Evolutionary conservation across 2,329 filamentous ascomycete genomes (phyloP), one percentile per base, ranked within the genome.

Genomic region (Scedosporium boydii): DNA sequence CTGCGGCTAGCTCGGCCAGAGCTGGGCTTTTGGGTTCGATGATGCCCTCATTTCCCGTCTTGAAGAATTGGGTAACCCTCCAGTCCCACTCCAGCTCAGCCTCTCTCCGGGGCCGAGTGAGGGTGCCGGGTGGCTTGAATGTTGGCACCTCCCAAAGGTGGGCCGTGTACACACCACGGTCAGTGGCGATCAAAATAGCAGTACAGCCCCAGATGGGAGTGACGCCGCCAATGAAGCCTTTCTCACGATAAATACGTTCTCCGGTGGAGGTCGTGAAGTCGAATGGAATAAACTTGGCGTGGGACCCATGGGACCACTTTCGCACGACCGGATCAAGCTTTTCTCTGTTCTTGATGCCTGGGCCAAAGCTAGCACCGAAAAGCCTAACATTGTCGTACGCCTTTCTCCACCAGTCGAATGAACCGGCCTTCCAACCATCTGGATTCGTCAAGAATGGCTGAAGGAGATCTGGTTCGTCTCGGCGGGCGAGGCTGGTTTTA

Each of bases 131-230:
- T 18, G 6, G 4, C 48, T 29, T 27, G 51, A 62, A 62, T 12
- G 60, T 57, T 3, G 60, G 60, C 3, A 55, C 34, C 18, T 62
- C 60, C 60, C 60, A 62, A 12, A 62, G 27, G 34, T 58, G 60
- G 21, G 60, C 60, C 6, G 38, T 58, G 26, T 62, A 62, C 3
- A 57, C 53, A 12, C 60, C 60, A 4, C 21, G 26, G 34, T 62
- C 41, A 3, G 48, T 38, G 2, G 29, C 60, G 29, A 62, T 34
- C 29, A 62, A n/a, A 23, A 62, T 34, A 16, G 23, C 48, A 6
- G 51, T 62, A 23, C 60, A 62, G 34, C 60, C 60, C 29, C 34
- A 62, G 29, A 62, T 42, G 26, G 60, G 60, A 4, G 38, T 44
- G 18, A 58, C 41, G 10, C 60, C 60, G 10, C 60, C 60, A 27